Evolutionary conservation across 176 grass and related monocot genomes (phyloP).

Genomic region (Triticum urartu): DNA sequence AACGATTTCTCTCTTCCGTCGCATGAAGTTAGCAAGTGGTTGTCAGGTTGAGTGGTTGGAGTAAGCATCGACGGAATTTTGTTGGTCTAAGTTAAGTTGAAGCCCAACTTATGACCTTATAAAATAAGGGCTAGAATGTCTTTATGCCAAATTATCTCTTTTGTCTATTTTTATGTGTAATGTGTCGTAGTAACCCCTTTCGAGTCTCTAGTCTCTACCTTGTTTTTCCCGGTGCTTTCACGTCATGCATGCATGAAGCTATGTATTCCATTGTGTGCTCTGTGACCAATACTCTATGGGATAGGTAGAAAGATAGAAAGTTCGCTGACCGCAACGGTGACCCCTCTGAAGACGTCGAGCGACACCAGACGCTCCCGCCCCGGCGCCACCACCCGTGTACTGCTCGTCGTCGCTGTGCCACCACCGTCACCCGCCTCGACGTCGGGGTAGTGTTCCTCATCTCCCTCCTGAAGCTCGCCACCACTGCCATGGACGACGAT

Average conservation of each 20-base stretch:
- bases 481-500: background rate
- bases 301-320: background rate
- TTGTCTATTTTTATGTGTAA: too few species aligned
- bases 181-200: too few species aligned
- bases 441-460: background rate
- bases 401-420: background rate
- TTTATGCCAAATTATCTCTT: too few species aligned
- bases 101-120: too few species aligned
- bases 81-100: too few species aligned
- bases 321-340: slow-evolving; percentile 62
- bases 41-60: background rate
- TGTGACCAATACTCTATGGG: background rate
- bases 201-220: too few species aligned
- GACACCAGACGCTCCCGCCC: slow-evolving; percentile 49
- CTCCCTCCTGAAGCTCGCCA: background rate
- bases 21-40: background rate
- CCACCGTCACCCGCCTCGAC: background rate
- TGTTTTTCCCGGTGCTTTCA: background rate
- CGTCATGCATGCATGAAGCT: background rate
- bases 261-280: background rate
- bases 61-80: too few species aligned
- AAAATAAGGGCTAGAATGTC: too few species aligned
- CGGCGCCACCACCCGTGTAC: background rate
- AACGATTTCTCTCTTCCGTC: background rate
- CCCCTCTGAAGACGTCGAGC: slow-evolving; percentile 78